Percentiles rank a stretch among this genome's conserved stretches.
These are phyloP conservation scores for Kandelia obovata DNA, from an alignment of 345 rosid genomes.

Conservation along the genomic window DNA sequence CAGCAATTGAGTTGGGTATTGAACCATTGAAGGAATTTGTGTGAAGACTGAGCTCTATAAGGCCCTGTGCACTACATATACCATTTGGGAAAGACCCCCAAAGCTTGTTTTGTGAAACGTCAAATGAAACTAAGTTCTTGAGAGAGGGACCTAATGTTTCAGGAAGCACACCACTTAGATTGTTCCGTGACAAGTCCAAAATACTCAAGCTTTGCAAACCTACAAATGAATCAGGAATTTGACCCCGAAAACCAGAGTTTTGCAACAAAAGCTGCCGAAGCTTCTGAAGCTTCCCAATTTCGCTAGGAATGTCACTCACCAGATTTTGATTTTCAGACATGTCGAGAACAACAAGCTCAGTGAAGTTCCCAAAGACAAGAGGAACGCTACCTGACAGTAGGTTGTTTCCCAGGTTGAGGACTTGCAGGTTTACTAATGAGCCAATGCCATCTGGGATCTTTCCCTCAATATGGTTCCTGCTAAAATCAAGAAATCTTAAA, in stretches of 20 bases:
- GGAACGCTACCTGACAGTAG: conserved; percentile 33
- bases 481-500: conserved; percentile 23
- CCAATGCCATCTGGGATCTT: conserved; percentile 28
- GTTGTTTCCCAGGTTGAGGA: conserved; percentile 32
- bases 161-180: conserved; percentile 66
- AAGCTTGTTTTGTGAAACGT: conserved; percentile 75
- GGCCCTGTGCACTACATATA: conserved; percentile 58
- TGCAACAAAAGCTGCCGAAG: conserved; percentile 73
- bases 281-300: conserved; percentile 64
- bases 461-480: conserved; percentile 29
- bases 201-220: conserved; percentile 52
- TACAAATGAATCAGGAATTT: conserved; percentile 60
- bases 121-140: conserved; percentile 64
- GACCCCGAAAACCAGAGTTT: conserved; percentile 74
- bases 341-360: conserved; percentile 73
- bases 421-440: conserved; percentile 20
- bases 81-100: conserved; percentile 69
- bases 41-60: conserved; percentile 59
- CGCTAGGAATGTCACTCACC: conserved; percentile 63
- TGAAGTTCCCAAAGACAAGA: conserved; percentile 57
- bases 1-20: conserved; percentile 49
- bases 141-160: conserved; percentile 49
- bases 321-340: conserved; percentile 67
- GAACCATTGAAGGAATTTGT: conserved; percentile 67
- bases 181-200: conserved; percentile 74